phyloP scores from a whole-genome alignment of 73 alveolate genomes.

The Paramecium sexaurelia region DNA sequence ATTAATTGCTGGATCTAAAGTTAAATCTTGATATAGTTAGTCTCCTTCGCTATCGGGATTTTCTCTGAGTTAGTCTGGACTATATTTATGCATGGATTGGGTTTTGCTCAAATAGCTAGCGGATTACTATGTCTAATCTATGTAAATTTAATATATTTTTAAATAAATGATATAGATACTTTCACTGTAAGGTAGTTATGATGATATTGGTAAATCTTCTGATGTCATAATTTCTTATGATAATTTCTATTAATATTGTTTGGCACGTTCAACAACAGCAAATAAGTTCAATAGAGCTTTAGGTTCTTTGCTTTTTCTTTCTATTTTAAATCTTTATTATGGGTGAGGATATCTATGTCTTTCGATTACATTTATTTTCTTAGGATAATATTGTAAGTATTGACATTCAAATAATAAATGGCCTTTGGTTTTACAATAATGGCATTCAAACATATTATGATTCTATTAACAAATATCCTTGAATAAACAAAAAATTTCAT shows the following conservation, averaged over 20 bases:
- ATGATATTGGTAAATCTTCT: constrained; percentile 24
- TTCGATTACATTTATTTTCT: background rate
- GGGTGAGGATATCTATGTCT: background rate
- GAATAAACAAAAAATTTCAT: constrained; percentile 7
- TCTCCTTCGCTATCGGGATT: constrained; percentile 23
- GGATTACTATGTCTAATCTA: constrained; percentile 42
- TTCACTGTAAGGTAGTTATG: constrained; percentile 38
- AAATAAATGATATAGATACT: background rate
- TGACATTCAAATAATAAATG: constrained; percentile 36
- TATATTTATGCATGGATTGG: background rate
- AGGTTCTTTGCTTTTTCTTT: background rate
- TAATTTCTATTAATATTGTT: background rate
- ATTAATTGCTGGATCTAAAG: background rate
- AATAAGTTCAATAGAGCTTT: background rate
- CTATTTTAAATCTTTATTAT: background rate
- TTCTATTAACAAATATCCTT: background rate
- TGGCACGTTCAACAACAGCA: constrained; percentile 8
- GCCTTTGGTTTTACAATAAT: constrained; percentile 17
- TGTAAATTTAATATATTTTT: background rate
- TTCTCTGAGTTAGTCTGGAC: background rate
- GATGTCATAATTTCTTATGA: constrained; percentile 29
- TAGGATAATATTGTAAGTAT: constrained; percentile 8
- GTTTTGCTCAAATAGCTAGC: constrained; percentile 17
- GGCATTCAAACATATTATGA: constrained; percentile 31
- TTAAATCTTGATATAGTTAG: background rate